Base-by-base conservation (phyloP, 1,139 yeast species). In the Entelexis sorbosivorans region DNA sequence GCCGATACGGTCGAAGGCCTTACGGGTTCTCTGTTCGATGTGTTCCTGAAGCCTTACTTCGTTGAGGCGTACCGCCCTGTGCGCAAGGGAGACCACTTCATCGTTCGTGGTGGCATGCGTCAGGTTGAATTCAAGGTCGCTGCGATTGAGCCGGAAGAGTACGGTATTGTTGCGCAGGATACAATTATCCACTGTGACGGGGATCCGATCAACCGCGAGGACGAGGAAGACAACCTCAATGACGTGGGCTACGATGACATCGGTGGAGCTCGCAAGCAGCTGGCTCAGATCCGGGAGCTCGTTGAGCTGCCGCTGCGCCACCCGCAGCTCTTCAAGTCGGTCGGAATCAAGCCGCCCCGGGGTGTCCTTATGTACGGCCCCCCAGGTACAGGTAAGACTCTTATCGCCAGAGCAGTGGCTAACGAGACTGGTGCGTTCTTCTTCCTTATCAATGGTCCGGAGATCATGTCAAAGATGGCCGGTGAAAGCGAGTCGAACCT, bases 391-490 rank as follows among this genome's bases (percentile, higher is more conserved):
- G 96, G 96, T 81, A 88, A 88, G 70, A 88, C 96, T n/a, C 76
- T 91, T 60, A 89, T 91, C 96, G 99, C 99, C 3, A 81, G 98
- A 68, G 99, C 98, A 11, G 98, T 91, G 51, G 99, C 99, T 48
- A 91, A 91, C 64, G 99, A 91, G 71, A 91, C 98, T 29, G 98
- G 98, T 64, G 99, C 98, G 1, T 91, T 91, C 69, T 91, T 91
- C 79, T 91, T 91, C 69, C 77, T 91, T 65, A 91, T 91, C 68
- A 91, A 91, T 67, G 99, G 98, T 69, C 99, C 99, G n/a, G 98
- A 91, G 72, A 94, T 91, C 66, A 91, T 91, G 98, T 88, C 97
- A 52, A 91, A 91, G 73, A 91, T 91, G 99, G 98, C 99, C 46
- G 99, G 99, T 74, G 99, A 91, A 72, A 87, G 96, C 22, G 99